Evolutionary conservation across 164 flowering plant genomes (phyloP), one percentile per base, ranked within the genome.

Genomic region (Stephania japonica): DNA sequence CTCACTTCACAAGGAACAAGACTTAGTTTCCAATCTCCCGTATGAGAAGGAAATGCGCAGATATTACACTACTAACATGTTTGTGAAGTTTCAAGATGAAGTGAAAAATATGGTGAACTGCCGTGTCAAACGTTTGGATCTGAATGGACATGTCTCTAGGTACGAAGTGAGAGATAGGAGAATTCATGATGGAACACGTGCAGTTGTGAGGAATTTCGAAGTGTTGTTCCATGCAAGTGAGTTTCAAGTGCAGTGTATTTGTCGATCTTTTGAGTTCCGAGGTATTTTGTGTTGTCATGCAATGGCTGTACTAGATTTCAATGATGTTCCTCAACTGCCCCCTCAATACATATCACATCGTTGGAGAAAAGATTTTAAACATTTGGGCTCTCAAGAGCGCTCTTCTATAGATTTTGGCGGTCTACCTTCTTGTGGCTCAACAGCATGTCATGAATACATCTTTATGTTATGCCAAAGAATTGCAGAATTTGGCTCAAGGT

Each of bases 321-420:
- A 85, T 74, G 84, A 85, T 16, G 72, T 84, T 26, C 86, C 86
- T 71, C 90, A 88, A 62, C 72, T 90, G 16, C 94, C 94, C 1
- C 63, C 49, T 65, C 90, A 86, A 67, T 90, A 90, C 64, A 81
- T 90, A 44, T 59, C 86, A 67, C 65, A 85, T 1, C 78, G 94
- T n/a, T 90, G 94, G 94, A 86, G 88, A 82, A 88, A 86, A 77
- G 90, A 90, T 78, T 75, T 86, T 14, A 86, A 80, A 75, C 85
- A 90, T 1, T 18, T 59, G 64, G 19, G 7, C 9, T 21, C 64
- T 8, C 64, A 59, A 59, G 64, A 59, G 69, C 91, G 91, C 32
- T 13, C 38, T 25, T 26, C 67, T 0, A 10, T 4, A 0, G 67
- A 64, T 8, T 12, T 64, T 64, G 41, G 67, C 26, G 41, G 32